A percentile compares a stretch with the other conserved stretches of the same genome.
Evolutionary conservation across 345 rosid species (phyloP).

Genomic region (Lepidium didymum): DNA sequence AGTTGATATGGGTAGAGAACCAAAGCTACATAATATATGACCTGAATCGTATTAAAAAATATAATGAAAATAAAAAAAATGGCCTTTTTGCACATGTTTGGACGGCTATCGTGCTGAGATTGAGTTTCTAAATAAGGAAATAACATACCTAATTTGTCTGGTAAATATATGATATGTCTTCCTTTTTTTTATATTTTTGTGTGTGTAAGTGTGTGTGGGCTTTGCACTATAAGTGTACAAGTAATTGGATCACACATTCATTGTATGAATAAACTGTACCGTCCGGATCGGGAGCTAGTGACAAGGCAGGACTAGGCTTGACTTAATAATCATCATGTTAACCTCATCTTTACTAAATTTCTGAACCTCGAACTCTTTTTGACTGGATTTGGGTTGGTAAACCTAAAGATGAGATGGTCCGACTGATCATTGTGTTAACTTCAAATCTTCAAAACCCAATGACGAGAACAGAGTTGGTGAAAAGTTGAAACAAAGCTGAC

Average conservation of each 20-base stretch:
- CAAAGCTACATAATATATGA: not conserved
- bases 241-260: not conserved
- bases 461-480: constrained; percentile 8
- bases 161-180: not conserved
- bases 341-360: too few relatives aligned
- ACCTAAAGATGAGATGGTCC: not conserved
- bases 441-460: not conserved
- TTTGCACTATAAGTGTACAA: not conserved
- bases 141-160: constrained; percentile 4
- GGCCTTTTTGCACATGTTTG: constrained; percentile 18
- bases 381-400: not conserved
- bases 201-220: too few relatives aligned
- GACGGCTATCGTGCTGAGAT: constrained; percentile 25
- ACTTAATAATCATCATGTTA: too few relatives aligned
- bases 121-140: constrained; percentile 19
- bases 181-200: not conserved
- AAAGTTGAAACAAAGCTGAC: not conserved
- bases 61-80: too few relatives aligned
- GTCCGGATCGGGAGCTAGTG: too few relatives aligned
- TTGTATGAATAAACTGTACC: not conserved
- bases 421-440: not conserved
- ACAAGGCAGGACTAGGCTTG: too few relatives aligned
- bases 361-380: not conserved
- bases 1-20: not conserved
- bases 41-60: not conserved